These are phyloP conservation scores for Serendipita sp. DNA, from an alignment of 768 basidiomycete genomes.

Conservation along the genomic window DNA sequence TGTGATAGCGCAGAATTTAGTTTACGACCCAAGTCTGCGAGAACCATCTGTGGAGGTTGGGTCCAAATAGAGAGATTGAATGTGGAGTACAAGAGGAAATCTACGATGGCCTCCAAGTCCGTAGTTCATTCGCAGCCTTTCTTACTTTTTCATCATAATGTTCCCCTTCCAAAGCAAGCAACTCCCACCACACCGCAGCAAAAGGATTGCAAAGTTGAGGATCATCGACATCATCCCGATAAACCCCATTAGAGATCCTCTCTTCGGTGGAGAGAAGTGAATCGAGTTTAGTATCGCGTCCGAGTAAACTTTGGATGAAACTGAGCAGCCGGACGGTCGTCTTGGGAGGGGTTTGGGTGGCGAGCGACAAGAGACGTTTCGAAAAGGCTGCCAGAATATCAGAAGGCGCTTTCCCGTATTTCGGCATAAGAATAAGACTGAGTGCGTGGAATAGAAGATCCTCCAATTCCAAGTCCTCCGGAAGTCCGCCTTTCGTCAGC, in stretches of 20 bases:
- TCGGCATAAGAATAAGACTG: constrained; percentile 64
- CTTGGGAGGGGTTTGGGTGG: constrained; percentile 62
- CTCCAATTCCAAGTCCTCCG: constrained; percentile 20
- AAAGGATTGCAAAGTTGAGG: constrained; percentile 73
- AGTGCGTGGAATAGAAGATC: constrained; percentile 82
- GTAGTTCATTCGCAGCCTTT: constrained; percentile 32
- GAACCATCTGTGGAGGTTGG: constrained; percentile 54
- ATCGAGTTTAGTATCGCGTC: constrained; percentile 66
- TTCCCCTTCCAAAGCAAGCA: constrained; percentile 39
- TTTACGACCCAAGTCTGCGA: constrained; percentile 85
- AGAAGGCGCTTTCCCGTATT: constrained; percentile 34
- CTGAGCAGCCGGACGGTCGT: constrained; percentile 52
- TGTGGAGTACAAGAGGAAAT: neutral
- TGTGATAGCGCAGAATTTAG: constrained; percentile 89
- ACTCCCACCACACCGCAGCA: constrained; percentile 76
- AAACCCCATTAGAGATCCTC: constrained; percentile 67
- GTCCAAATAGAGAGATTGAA: neutral
- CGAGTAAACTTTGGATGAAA: constrained; percentile 57
- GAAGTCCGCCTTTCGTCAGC: constrained; percentile 16
- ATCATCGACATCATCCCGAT: constrained; percentile 75
- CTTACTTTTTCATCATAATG: constrained; percentile 49
- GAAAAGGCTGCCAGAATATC: constrained; percentile 81
- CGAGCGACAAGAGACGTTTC: constrained; percentile 66
- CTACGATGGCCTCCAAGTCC: constrained; percentile 3
- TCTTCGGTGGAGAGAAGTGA: constrained; percentile 80